Percentiles rank a stretch among this genome's conserved stretches.
These are phyloP conservation scores for Xeromyces bisporus DNA, from an alignment of 495 filamentous ascomycete species.

Conservation along the genomic window DNA sequence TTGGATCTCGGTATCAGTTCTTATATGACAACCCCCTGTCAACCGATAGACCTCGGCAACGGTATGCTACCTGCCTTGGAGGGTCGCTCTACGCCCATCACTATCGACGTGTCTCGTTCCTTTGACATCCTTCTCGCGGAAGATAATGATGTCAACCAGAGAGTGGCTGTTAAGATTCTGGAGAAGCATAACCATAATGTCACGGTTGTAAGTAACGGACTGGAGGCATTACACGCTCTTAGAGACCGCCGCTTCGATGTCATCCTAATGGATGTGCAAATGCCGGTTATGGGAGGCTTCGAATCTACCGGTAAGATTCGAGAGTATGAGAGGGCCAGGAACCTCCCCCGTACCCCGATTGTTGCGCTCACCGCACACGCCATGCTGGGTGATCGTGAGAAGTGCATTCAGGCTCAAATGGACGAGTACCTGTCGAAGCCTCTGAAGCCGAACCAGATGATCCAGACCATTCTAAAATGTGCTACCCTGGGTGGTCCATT, in stretches of 20 bases:
- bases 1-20: conserved; percentile 92
- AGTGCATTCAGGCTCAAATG: conserved; percentile 97
- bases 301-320: conserved; percentile 95
- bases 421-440: conserved; percentile 98
- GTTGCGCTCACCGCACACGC: conserved; percentile 96
- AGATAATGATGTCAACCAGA: conserved; percentile 96
- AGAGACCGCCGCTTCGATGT: conserved; percentile 86
- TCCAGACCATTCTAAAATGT: conserved; percentile 95
- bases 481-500: conserved; percentile 82
- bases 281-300: conserved; percentile 99
- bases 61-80: conserved; percentile 97
- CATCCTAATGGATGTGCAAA: conserved; percentile 98
- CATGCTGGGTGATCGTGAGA: conserved; percentile 97
- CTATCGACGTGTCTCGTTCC: conserved; percentile 85
- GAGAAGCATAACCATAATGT: conserved; percentile 97
- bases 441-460: conserved; percentile 92
- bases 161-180: conserved; percentile 89
- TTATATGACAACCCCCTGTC: conserved; percentile 96
- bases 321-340: conserved; percentile 68
- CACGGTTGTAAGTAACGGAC: conserved; percentile 87
- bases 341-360: conserved; percentile 73
- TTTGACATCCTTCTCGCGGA: conserved; percentile 95
- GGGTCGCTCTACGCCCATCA: conserved; percentile 77
- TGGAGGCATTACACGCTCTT: conserved; percentile 79
- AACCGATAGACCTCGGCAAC: conserved; percentile 90